Evolutionary conservation across 805 yeast genomes (phyloP), one percentile per base, ranked within the genome.

Genomic region (Metschnikowia proteae): DNA sequence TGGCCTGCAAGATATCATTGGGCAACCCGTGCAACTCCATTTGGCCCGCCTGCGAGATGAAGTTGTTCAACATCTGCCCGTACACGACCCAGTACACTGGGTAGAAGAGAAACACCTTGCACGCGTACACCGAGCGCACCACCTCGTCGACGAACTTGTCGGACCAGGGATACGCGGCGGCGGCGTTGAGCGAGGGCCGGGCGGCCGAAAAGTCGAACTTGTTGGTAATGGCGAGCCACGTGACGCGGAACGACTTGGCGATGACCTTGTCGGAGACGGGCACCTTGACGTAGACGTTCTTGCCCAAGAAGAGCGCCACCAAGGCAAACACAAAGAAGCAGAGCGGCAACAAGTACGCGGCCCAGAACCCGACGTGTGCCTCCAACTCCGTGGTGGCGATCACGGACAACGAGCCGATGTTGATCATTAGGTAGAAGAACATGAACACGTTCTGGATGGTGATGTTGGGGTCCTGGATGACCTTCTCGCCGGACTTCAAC

Each of bases 21-120:
- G 95, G 94, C 57, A 86, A 75, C 36, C 88, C 86, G 63, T 86
- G 89, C 47, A 79, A 71, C 58, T 84, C 80, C 88, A 86, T 83
- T 55, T 78, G 74, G 49, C 83, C 86, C 39, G 91, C 89, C 63
- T 84, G 89, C 36, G 88, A 78, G 50, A 84, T 78, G 59, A 86
- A 84, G 66, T 83, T 83, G 69, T 81, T 82, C 50, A 80, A 64
- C 86, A 86, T 85, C 70, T 84, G 88, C 26, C 75, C 75, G 65
- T 84, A 84, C 32, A 81, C 83, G 44, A 83, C 75, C 89, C 89
- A 84, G 73, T 82, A 86, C 45, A 86, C 71, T 34, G 90, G 87
- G 64, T 78, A 85, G 69, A 81, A 83, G 10, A 77, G 60, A 61
- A 86, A 86, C 44, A 86, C 88, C 65, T 82, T 81, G 74, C 90